These are phyloP conservation scores for Elaeagnus macrophylla DNA, from an alignment of 306 rosid genomes.

Conservation along the genomic window DNA sequence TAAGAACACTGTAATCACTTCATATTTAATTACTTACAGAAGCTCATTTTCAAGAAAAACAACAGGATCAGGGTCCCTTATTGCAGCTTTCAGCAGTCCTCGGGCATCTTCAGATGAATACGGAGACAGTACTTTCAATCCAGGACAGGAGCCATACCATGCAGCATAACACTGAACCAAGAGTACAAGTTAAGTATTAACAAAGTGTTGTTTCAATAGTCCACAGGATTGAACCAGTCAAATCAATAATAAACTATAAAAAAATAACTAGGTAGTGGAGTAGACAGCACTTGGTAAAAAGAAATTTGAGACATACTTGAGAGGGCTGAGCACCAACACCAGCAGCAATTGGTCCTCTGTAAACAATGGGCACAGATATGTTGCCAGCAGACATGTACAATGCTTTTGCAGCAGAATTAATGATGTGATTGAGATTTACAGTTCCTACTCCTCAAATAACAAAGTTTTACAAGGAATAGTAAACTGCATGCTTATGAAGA, in stretches of 20 bases:
- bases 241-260: neutral
- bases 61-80: too few species aligned
- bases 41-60: too few species aligned
- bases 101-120: conserved; percentile 98
- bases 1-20: conserved; percentile 10
- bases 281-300: neutral
- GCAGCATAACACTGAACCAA: conserved; percentile 82
- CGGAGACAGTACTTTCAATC: conserved; percentile 86
- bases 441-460: too few species aligned
- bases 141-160: conserved; percentile 81
- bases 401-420: conserved; percentile 96
- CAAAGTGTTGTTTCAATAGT: too few species aligned
- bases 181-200: too few species aligned
- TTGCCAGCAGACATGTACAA: conserved; percentile 96
- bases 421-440: conserved; percentile 67
- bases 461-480: too few species aligned
- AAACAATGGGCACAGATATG: conserved; percentile 85
- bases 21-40: conserved; percentile 48
- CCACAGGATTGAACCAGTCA: conserved; percentile 9
- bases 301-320: too few species aligned
- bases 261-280: too few species aligned
- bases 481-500: too few species aligned
- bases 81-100: conserved; percentile 94
- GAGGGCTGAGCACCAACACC: conserved; percentile 99
- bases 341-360: conserved; percentile 97